Evolutionary conservation across 2,329 filamentous ascomycete genomes (phyloP), one percentile per base, ranked within the genome.

Genomic region (Phialocephala sp.): DNA sequence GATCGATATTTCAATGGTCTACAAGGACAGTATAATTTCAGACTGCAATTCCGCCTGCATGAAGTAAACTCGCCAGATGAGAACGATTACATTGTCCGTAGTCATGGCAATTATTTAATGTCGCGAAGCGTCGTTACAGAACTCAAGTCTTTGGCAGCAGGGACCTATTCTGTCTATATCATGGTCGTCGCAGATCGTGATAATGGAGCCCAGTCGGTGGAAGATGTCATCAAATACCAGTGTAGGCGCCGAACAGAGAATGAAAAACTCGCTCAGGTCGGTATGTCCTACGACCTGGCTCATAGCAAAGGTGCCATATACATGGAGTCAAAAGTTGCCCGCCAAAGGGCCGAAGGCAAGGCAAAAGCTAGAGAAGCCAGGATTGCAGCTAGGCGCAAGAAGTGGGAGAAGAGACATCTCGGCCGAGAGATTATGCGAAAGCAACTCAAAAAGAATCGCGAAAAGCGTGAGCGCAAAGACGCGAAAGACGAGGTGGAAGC

Each of bases 1-100:
- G 79, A 81, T 37, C 80, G 87, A 24, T 90, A 89, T 73, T 90
- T 87, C 74, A 82, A 83, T 66, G 87, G 87, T 3, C 80, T 89
- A 0, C 78, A 84, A 39, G 87, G 87, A 9, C 84, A 88, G 72
- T 89, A 89, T 66, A 66, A 47, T 8, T 83, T 82, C 69, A 71
- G 76, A n/a, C 70, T 87, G 79, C 78, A 77, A 55, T 79, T 79
- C 60, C 79, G 85, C 8, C 74, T 87, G 2, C 84, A 87, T 65
- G 79, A 82, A 62, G 77, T 82, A 39, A 81, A 80, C n/a, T 76
- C 79, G 2, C 81, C 81, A 1, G 81, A 80, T 4, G 82, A 83
- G 3, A 84, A 87, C 66, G 85, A 87, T 69, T 88, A 87, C 67
- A 82, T 88, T 37, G 85, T 88, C 3, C 81, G 86, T 27, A 86